Evolutionary conservation across 129 eudicot genomes (phyloP).

Genomic region (Calendula officinalis): DNA sequence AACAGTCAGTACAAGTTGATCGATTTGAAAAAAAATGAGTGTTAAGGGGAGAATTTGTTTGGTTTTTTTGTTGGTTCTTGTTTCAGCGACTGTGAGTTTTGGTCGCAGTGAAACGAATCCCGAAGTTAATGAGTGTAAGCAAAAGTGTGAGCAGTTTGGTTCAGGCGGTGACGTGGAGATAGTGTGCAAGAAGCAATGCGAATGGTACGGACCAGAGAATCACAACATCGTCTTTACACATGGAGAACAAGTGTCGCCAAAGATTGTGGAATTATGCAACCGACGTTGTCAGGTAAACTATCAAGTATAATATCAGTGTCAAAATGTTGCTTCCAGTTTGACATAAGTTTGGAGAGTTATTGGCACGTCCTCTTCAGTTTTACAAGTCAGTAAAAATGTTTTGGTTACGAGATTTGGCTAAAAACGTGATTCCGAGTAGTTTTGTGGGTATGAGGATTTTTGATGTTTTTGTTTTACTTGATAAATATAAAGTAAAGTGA

Average conservation of each 20-base stretch:
- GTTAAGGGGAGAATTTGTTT: constrained; percentile 31
- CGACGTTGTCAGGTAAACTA: constrained; percentile 21
- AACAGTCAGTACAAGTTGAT: background rate
- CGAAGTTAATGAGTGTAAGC: constrained; percentile 41
- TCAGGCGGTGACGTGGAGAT: background rate
- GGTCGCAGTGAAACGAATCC: constrained; percentile 33
- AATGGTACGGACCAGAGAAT: constrained; percentile 26
- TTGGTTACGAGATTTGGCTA: no score
- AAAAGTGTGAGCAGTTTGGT: constrained; percentile 33
- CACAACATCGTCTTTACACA: constrained; percentile 27
- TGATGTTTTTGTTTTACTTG: no score
- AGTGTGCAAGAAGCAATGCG: constrained; percentile 35
- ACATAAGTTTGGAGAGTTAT: no score
- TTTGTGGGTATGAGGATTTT: no score
- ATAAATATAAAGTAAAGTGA: no score
- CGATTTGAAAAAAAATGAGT: constrained; percentile 17
- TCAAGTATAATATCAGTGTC: no score
- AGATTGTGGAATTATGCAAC: constrained; percentile 17
- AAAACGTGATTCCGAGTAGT: no score
- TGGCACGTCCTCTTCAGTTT: no score
- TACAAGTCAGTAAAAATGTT: no score
- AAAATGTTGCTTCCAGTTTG: no score
- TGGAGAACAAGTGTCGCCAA: constrained; percentile 6
- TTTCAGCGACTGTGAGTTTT: constrained; percentile 18
- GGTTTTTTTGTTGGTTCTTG: constrained; percentile 25